Evolutionary conservation across 2,329 filamentous ascomycete genomes (phyloP), one percentile per base, ranked within the genome.

Genomic region (Beauveria sp.): DNA sequence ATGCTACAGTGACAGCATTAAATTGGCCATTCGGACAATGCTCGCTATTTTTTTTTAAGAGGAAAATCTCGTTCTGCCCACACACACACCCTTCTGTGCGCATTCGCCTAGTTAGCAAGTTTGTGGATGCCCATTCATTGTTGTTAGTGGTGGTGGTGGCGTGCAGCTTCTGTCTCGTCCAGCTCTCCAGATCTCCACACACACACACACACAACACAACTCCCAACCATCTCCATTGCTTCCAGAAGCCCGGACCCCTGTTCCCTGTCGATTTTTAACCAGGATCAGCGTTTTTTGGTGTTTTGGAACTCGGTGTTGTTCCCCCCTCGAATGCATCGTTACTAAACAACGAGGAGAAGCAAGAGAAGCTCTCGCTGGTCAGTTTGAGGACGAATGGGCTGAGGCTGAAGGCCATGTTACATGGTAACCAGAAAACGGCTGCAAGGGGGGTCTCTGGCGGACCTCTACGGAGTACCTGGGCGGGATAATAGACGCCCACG

Each of bases 241-340:
- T 58, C 56, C 46, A 58, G 56, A 58, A 58, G 46, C 34, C 56
- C 9, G n/a, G 57, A 53, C n/a, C 57, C 57, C 18, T 52, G 57
- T 46, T 52, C 57, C 57, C 49, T 60, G 57, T 10, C 28, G 9
- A 10, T 10, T 3, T 49, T 10, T 49, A 12, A 42, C 7, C 24
- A 8, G 57, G 50, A 52, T 60, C 57, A 46, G 20, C 49, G 49
- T 30, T 30, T 30, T 20, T 50, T 26, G 47, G 57, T 40, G 47
- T 60, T 60, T 52, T 40, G 38, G 18, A 30, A 30, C 49, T 60
- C 57, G 49, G 57, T 9, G 28, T 30, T 30, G 28, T 30, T 10
- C 28, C 8, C 16, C 34, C 22, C 18, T 45, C 18, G 22, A 49
- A 60, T 60, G 57, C 57, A 52, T 53, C 40, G 57, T 53, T 49